Evolutionary conservation across 2,329 filamentous ascomycete genomes (phyloP), one percentile per base, ranked within the genome.

Genomic region (Ophiostoma populinum): DNA sequence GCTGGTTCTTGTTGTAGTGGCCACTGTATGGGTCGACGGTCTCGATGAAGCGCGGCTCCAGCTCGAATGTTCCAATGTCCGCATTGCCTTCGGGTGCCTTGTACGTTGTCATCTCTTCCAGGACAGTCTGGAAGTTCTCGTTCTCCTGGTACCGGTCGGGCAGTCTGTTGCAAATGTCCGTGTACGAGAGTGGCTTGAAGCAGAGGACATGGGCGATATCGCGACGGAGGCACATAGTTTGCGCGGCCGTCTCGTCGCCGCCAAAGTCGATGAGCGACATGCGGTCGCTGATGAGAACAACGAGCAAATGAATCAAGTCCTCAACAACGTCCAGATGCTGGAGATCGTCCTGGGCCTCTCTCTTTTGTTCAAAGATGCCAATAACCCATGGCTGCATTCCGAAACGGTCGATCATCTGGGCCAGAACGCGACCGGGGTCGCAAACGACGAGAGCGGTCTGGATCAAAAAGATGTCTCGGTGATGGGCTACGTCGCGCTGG

Each of bases 1-100:
- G 73, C 53, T 95, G 87, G 48, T 98, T 98, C 51, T 93, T 92
- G 49, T 76, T 92, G 55, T 93, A 98, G 50, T 95, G 85, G 6
- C 86, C 80, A 49, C 86, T 90, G 52, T 94, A 98, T 1, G 92
- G 90, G 51, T 98, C 92, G 34, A 98, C 74, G 31, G 92, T 70
- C 45, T 87, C 80, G 25, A 94, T 68, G 47, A 77, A 90, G 41
- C 92, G 72, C 5, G 80, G 73, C 50, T 86, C 90, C 34, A 98
- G 62, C 53, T 94, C 85, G 48, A 98, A 98, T 0, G 82, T 92
- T 38, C 92, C 90, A 12, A 86, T 80, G 51, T 98, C 90, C 5
- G 80, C 82, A 21, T 95, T 58, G 5, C 87, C 90, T 54, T 98
- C 90, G 0, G 90, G 90, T 8, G 83, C 64, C 44, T 85, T 83